These are phyloP conservation scores for Mortierella sp. DNA, from an alignment of 371 early-diverging fungal species.

Conservation along the genomic window DNA sequence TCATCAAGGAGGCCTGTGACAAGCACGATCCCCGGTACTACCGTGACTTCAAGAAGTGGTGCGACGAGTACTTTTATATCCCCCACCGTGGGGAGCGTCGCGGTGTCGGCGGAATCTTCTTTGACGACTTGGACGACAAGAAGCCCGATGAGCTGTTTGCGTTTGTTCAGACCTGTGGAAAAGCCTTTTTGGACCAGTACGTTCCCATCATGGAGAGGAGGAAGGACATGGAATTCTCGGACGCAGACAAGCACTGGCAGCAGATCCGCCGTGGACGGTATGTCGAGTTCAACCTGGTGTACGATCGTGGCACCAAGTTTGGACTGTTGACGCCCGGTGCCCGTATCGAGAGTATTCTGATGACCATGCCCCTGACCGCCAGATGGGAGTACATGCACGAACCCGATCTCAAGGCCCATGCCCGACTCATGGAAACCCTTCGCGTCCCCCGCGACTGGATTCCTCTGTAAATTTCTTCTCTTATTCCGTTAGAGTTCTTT, in stretches of 20 bases:
- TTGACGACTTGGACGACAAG: slow-evolving; percentile 85
- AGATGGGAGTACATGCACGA: slow-evolving; percentile 91
- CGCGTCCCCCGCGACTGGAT: slow-evolving; percentile 91
- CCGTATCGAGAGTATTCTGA: slow-evolving; percentile 88
- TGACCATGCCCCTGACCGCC: slow-evolving; percentile 88
- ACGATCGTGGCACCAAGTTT: slow-evolving; percentile 93
- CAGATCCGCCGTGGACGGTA: slow-evolving; percentile 91
- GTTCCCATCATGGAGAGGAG: slow-evolving; percentile 81
- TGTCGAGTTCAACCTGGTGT: slow-evolving; percentile 91
- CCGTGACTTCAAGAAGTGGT: slow-evolving; percentile 85
- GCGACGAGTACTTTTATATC: slow-evolving; percentile 87
- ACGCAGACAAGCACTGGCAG: slow-evolving; percentile 86
- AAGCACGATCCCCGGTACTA: slow-evolving; percentile 78
- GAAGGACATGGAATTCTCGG: slow-evolving; percentile 74
- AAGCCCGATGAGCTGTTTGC: slow-evolving; percentile 75
- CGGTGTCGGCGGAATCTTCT: slow-evolving; percentile 92
- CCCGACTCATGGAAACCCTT: slow-evolving; percentile 80
- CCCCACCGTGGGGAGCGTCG: slow-evolving; percentile 85
- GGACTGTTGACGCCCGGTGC: slow-evolving; percentile 88
- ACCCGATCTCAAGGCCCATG: slow-evolving; percentile 75
- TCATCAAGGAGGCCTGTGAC: slow-evolving; percentile 86
- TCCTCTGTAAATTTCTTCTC: slow-evolving; percentile 19
- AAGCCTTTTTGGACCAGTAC: slow-evolving; percentile 82
- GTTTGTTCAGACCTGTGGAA: slow-evolving; percentile 79
- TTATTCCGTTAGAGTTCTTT: background rate